phyloP scores from a whole-genome alignment of 257 asterid species.

The Verbena officinalis region DNA sequence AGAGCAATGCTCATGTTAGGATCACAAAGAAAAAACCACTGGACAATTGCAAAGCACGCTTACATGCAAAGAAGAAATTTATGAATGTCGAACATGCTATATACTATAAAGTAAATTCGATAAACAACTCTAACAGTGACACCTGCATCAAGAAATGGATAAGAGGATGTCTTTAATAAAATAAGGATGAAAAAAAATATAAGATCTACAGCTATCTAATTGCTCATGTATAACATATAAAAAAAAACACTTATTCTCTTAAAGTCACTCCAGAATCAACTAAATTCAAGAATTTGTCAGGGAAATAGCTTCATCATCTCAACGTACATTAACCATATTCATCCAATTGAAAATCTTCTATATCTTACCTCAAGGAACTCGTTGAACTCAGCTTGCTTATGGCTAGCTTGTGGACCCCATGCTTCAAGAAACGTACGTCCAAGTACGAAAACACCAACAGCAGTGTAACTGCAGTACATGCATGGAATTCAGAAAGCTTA shows the following conservation, averaged over 20 bases:
- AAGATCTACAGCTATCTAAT: constrained; percentile 23
- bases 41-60: background rate
- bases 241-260: background rate
- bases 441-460: constrained; percentile 97
- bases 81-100: constrained; percentile 11
- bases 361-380: constrained; percentile 73
- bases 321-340: constrained; percentile 1
- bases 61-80: too few relatives aligned
- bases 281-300: background rate
- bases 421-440: constrained; percentile 88
- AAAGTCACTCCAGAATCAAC: too few relatives aligned
- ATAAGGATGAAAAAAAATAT: constrained; percentile 14
- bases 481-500: constrained; percentile 36
- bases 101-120: constrained; percentile 10
- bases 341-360: constrained; percentile 7
- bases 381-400: constrained; percentile 94
- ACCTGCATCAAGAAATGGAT: constrained; percentile 13
- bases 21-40: constrained; percentile 24
- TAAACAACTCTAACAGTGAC: constrained; percentile 14
- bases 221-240: constrained; percentile 10
- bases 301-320: constrained; percentile 24
- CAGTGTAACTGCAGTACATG: constrained; percentile 70
- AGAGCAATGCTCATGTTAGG: constrained; percentile 7
- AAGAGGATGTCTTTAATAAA: constrained; percentile 12
- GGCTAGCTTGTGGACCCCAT: constrained; percentile 86